Evolutionary conservation across 176 grass and related monocot genomes (phyloP).

Genomic region (Ampelocalamus luodianensis): DNA sequence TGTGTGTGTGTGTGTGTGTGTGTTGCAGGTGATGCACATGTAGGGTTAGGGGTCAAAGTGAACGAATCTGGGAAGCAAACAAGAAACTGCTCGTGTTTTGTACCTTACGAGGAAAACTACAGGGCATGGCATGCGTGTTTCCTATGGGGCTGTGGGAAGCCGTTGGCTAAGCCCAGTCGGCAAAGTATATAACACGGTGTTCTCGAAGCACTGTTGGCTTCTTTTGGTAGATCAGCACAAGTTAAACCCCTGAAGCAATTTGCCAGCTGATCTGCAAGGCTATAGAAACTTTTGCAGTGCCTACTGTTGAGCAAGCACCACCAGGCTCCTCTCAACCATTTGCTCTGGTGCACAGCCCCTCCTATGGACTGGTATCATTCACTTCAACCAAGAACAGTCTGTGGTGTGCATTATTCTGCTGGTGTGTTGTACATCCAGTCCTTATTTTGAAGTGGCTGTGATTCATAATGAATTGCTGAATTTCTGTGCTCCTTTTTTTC

Average conservation of each 20-base stretch:
- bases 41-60: constrained; percentile 22
- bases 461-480: constrained; percentile 15
- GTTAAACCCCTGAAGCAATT: background rate
- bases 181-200: constrained; percentile 27
- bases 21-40: constrained; percentile 45
- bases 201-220: background rate
- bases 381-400: constrained; percentile 40
- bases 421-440: constrained; percentile 16
- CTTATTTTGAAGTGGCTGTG: constrained; percentile 24
- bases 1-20: constrained; percentile 38
- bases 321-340: constrained; percentile 21
- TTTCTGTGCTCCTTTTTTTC: background rate
- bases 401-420: constrained; percentile 48
- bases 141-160: constrained; percentile 19
- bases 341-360: constrained; percentile 20
- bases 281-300: background rate
- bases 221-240: background rate
- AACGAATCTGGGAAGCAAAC: constrained; percentile 47
- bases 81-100: constrained; percentile 36
- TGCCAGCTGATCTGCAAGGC: background rate
- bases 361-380: constrained; percentile 13
- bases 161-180: background rate
- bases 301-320: background rate
- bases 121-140: constrained; percentile 5
- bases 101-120: constrained; percentile 58